phyloP scores from a whole-genome alignment of 805 yeast genomes.

The Candida palmyrensis region DNA sequence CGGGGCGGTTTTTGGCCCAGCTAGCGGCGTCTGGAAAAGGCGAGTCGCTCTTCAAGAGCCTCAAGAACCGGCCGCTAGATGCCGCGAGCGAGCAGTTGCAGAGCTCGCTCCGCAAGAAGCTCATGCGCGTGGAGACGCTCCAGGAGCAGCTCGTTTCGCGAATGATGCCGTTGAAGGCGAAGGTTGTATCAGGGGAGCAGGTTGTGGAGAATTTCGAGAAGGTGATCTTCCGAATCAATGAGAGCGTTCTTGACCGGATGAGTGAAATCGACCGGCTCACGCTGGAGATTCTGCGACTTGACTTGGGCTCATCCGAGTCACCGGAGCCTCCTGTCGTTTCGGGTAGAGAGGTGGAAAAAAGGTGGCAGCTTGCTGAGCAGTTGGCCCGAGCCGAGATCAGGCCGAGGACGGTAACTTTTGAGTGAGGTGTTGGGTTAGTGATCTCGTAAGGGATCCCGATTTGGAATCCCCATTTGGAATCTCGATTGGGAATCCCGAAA shows the following conservation, averaged over 20 bases:
- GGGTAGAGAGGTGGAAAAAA: background rate
- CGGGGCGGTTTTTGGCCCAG: conserved; percentile 24
- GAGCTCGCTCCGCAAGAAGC: conserved; percentile 20
- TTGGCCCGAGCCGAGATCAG: too few relatives aligned
- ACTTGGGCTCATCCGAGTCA: background rate
- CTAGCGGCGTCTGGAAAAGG: conserved; percentile 13
- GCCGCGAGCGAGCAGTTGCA: conserved; percentile 21
- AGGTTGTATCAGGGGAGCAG: conserved; percentile 11
- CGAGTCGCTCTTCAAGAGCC: conserved; percentile 1
- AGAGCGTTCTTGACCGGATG: conserved; percentile 11
- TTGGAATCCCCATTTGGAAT: too few relatives aligned
- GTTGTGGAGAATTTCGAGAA: conserved; percentile 21
- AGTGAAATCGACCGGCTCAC: conserved; percentile 10
- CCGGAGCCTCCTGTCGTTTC: background rate
- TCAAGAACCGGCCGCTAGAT: conserved; percentile 25
- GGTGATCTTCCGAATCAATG: conserved; percentile 23
- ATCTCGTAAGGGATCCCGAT: too few relatives aligned
- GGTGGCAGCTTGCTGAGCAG: conserved; percentile 1
- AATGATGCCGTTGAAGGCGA: conserved; percentile 32
- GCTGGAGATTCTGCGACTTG: too few relatives aligned
- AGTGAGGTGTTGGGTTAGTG: too few relatives aligned
- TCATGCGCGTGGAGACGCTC: conserved; percentile 15
- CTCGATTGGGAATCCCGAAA: too few relatives aligned
- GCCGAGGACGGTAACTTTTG: too few relatives aligned
- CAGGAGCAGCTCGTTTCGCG: conserved; percentile 18